These are phyloP conservation scores for Candida anglica DNA, from an alignment of 805 yeast genomes.

Conservation along the genomic window DNA sequence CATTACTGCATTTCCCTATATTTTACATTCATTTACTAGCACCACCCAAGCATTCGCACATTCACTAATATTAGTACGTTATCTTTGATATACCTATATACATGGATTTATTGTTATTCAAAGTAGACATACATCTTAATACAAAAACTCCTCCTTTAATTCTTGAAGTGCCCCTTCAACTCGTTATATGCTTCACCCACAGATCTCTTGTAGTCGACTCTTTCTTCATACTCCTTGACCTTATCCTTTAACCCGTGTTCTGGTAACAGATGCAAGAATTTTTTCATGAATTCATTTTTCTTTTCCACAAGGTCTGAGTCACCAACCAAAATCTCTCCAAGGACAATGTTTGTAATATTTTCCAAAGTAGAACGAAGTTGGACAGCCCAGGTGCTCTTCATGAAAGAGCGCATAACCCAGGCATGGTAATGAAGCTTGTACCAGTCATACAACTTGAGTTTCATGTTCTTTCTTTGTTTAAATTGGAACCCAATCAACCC, in stretches of 20 bases:
- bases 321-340: slow-evolving; percentile 36
- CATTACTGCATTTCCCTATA: no score
- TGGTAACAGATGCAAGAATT: slow-evolving; percentile 29
- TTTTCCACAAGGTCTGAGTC: slow-evolving; percentile 21
- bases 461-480: slow-evolving; percentile 24
- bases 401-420: slow-evolving; percentile 47
- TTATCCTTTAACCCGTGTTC: slow-evolving; percentile 31
- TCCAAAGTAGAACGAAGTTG: slow-evolving; percentile 43
- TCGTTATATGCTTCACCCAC: slow-evolving; percentile 12
- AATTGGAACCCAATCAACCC: slow-evolving; percentile 52
- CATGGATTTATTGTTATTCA: no score
- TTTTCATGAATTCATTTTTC: slow-evolving; percentile 25
- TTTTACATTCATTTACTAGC: no score
- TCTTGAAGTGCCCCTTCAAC: slow-evolving; percentile 2
- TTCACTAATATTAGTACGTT: no score
- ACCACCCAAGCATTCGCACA: no score
- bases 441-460: slow-evolving; percentile 52
- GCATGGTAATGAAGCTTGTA: slow-evolving; percentile 46
- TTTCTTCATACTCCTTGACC: slow-evolving; percentile 16
- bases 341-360: slow-evolving; percentile 38
- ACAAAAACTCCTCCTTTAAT: no score
- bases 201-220: slow-evolving; percentile 14
- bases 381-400: slow-evolving; percentile 41
- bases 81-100: no score
- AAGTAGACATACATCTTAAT: no score